These are phyloP conservation scores for Brassica rapa DNA, from an alignment of 345 rosid species.

Conservation along the genomic window DNA sequence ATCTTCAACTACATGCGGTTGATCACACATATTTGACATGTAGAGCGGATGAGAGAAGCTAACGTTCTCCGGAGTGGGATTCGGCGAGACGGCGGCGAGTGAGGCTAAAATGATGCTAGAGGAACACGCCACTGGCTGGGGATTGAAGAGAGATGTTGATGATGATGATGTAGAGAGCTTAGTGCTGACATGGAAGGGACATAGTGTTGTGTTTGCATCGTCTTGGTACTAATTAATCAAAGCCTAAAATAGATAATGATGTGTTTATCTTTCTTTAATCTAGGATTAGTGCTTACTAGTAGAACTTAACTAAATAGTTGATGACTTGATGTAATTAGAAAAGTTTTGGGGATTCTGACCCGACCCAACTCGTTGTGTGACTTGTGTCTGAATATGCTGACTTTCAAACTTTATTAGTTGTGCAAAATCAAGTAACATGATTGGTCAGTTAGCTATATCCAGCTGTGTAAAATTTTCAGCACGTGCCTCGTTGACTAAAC, in stretches of 20 bases:
- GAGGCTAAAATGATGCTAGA: conserved; percentile 83
- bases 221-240: conserved; percentile 54
- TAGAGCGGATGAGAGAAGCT: conserved; percentile 72
- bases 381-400: conserved; percentile 30
- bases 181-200: conserved; percentile 93
- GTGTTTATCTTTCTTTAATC: background rate
- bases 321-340: background rate
- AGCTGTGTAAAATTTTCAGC: conserved; percentile 29
- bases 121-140: conserved; percentile 94
- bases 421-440: conserved; percentile 7
- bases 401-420: background rate
- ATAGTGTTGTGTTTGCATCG: conserved; percentile 84
- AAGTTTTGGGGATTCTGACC: background rate
- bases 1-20: conserved; percentile 78
- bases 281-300: background rate
- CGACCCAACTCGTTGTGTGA: conserved; percentile 2
- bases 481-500: conserved; percentile 39
- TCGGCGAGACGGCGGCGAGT: conserved; percentile 53
- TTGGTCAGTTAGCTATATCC: conserved; percentile 34
- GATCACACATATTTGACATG: conserved; percentile 62
- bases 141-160: conserved; percentile 77
- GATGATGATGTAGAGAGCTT: conserved; percentile 43
- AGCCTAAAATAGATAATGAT: conserved; percentile 11
- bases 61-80: conserved; percentile 49
- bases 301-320: background rate